Evolutionary conservation across 2,329 filamentous ascomycete genomes (phyloP), one percentile per base, ranked within the genome.

Genomic region (Diplocarpon mali): DNA sequence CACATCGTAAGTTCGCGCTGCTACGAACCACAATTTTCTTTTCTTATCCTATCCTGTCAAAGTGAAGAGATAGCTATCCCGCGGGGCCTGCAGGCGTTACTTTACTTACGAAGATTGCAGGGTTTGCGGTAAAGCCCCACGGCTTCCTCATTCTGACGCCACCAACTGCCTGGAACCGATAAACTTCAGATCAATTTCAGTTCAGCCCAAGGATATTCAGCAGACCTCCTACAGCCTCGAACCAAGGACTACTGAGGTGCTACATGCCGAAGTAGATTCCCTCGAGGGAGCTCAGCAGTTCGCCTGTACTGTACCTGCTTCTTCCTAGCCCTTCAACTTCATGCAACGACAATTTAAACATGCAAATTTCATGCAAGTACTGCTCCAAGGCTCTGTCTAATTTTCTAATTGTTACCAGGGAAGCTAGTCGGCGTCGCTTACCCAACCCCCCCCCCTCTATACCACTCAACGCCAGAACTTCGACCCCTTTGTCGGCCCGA

Each of bases 121-220:
- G 55, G 53, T 45, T 54, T 35, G 15, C 45, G 56, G 57, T 58
- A 57, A 51, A 38, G 17, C 44, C 34, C 34, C 40, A 11, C 42
- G 46, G 31, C 43, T 47, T 51, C 36, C 44, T 50, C 50, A 50
- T 53, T 50, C 34, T 16, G 28, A 44, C 24, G 37, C 42, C 40
- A 29, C 34, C 27, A 16, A 31, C 41, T 46, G 36, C 34, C 30
- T 17, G 20, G 37, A 15, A 40, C 15, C 32, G 42, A 45, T 37
- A 20, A 30, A 30, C 13, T 24, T 24, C 20, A 24, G 20, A 24
- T 24, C 3, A 24, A 24, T 24, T 24, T 24, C 20, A 7, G 20
- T 24, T 24, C 20, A 24, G 3, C 7, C 7, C 20, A 24, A 24
- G 20, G 20, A 7, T 24, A 4, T 24, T 3, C 20, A 24, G 20